These are phyloP conservation scores for Avena insularis DNA, from an alignment of 176 grass and related monocot genomes.

Conservation along the genomic window DNA sequence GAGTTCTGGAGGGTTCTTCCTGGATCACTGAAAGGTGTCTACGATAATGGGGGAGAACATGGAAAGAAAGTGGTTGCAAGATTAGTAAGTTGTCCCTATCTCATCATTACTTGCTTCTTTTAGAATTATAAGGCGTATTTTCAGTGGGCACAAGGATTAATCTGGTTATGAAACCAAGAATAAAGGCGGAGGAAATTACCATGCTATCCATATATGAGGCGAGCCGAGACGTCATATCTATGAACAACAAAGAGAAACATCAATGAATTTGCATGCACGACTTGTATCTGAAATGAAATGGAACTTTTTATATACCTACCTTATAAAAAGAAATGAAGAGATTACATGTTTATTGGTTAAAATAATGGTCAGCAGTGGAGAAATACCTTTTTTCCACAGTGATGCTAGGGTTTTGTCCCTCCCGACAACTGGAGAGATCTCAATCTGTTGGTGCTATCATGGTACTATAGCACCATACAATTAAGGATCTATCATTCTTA, in stretches of 20 bases:
- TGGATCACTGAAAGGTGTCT: conserved; percentile 71
- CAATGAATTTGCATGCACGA: neutral
- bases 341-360: conserved; percentile 41
- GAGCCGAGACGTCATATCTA: conserved; percentile 2
- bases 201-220: neutral
- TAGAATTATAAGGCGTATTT: neutral
- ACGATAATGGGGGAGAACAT: conserved; percentile 71
- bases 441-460: conserved; percentile 5
- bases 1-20: conserved; percentile 99
- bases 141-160: neutral
- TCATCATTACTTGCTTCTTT: neutral
- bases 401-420: neutral
- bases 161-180: neutral
- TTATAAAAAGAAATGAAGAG: neutral
- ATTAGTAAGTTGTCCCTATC: conserved; percentile 73
- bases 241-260: neutral
- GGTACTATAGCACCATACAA: neutral
- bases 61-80: conserved; percentile 88
- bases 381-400: neutral
- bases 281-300: neutral
- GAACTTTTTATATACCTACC: neutral
- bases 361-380: conserved; percentile 11
- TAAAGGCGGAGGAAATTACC: neutral
- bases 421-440: conserved; percentile 17
- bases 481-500: conserved; percentile 14